Base-by-base conservation (phyloP, 257 asterid genomes). In the Nicotiana otophora region DNA sequence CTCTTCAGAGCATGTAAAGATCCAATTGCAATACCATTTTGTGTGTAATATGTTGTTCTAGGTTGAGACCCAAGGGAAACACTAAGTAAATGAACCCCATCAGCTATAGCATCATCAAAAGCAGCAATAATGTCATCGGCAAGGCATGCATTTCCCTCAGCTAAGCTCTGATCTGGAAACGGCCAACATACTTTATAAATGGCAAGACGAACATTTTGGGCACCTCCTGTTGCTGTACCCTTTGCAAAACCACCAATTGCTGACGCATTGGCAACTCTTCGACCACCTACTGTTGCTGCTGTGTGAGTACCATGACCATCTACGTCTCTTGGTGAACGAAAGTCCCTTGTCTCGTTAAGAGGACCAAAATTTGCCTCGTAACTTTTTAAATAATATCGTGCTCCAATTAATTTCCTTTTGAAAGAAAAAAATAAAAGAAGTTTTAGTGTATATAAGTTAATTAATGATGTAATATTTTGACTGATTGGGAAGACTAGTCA, bases 261-360 rank as follows among this genome's bases (percentile, higher is more conserved):
- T 19, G 90, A 62, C 36, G 87, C 91, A 23, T 84, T 69, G 23
- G 61, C 34, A 2, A 87, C 88, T 42, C 83, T 78, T 61, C 89
- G 84, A 57, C 91, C 93, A 5, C 89, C 93, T 5, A 85, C 66
- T 2, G 90, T 90, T 19, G 87, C 84, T 15, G 93, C 55, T 5
- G 91, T 81, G 85, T 90, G 93, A 30, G 89, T 90, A 0, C 92
- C 92, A 66, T 90, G 92, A 19, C 92, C 89, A 42, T 84, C 11
- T 30, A 48, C 36, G 51, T 90, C 92, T 10, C 93, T 80, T 0
- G 91, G 84, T 0, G 92, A 88, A 53, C 61, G 51, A 34, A 70
- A 85, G 78, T 90, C 91, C n/a, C 53, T 12, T 15, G 36, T 85
- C 7, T 72, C 23, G 33, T 88, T 74, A 0, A 88, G 82, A 2